Conservation (phyloP, 2,329 filamentous ascomycete species). For the Coniochaeta sp. region DNA sequence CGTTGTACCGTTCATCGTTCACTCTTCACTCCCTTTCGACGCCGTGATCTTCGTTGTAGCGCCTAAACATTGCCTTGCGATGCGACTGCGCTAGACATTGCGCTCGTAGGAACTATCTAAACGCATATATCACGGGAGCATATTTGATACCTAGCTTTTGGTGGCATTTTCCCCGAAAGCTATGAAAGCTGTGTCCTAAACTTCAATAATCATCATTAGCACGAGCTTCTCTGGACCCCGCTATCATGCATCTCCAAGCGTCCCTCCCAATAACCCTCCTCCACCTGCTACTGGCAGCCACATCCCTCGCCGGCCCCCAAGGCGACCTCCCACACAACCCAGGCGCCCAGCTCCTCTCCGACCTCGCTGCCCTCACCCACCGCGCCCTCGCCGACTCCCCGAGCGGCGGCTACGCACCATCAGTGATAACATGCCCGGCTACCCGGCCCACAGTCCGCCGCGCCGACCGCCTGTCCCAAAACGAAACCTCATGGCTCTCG, state of each 20-base stretch:
- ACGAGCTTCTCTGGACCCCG: background rate
- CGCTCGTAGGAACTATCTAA: no score
- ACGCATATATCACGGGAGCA: background rate
- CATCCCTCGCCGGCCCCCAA: background rate
- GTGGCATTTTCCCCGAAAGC: background rate
- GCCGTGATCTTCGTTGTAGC: background rate
- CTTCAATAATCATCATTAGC: background rate
- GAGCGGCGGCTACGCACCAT: slow-evolving; percentile 63
- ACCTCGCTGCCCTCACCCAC: background rate
- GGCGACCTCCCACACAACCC: background rate
- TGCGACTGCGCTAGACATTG: background rate
- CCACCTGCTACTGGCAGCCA: background rate
- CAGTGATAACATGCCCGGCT: slow-evolving; percentile 59
- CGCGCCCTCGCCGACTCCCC: slow-evolving; percentile 29
- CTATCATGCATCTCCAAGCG: background rate
- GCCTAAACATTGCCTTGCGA: background rate
- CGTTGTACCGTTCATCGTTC: background rate
- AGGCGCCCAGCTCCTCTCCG: slow-evolving; percentile 1
- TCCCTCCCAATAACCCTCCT: background rate
- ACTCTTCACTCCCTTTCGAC: background rate
- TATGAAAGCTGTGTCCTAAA: background rate
- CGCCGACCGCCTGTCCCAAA: slow-evolving; percentile 53
- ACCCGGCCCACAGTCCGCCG: slow-evolving; percentile 61
- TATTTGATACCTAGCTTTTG: background rate
- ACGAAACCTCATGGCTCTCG: slow-evolving; percentile 69